Percentiles rank a stretch among this genome's conserved stretches.
Conservation (phyloP, 1,139 yeast genomes). For the Debaryomyces coudertii region DNA sequence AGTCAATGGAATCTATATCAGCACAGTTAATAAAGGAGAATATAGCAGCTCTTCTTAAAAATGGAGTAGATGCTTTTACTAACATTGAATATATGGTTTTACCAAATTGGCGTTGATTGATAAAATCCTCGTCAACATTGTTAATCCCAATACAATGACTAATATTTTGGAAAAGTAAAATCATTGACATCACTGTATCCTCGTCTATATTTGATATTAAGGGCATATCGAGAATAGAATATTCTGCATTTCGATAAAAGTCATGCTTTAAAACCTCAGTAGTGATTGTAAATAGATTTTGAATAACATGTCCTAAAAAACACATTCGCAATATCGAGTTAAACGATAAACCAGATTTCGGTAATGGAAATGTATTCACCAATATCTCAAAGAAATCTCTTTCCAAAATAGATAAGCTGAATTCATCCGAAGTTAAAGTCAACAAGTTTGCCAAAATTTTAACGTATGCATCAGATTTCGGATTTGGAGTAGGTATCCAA, state of each 20-base stretch:
- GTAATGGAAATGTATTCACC: slow-evolving; percentile 51
- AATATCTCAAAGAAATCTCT: slow-evolving; percentile 58
- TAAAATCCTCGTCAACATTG: slow-evolving; percentile 15
- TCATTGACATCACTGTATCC: slow-evolving; percentile 18
- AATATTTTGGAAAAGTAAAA: slow-evolving; percentile 17
- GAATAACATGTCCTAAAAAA: slow-evolving; percentile 43
- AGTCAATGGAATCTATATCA: slow-evolving; percentile 44
- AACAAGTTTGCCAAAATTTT: slow-evolving; percentile 40
- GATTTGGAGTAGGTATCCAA: slow-evolving; percentile 30
- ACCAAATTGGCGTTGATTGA: slow-evolving; percentile 30
- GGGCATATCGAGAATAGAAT: slow-evolving; percentile 40
- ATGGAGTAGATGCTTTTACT: slow-evolving; percentile 62
- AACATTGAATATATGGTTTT: slow-evolving; percentile 56
- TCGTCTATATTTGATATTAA: slow-evolving; percentile 27
- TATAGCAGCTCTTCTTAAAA: slow-evolving; percentile 67
- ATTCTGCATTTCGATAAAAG: slow-evolving; percentile 26
- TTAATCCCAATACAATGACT: slow-evolving; percentile 15
- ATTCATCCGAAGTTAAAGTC: slow-evolving; percentile 30
- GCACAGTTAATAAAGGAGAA: slow-evolving; percentile 62
- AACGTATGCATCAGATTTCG: slow-evolving; percentile 34
- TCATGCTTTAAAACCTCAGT: slow-evolving; percentile 29
- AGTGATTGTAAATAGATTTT: slow-evolving; percentile 30
- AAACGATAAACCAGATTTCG: slow-evolving; percentile 39
- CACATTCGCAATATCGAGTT: slow-evolving; percentile 46
- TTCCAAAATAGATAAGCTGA: slow-evolving; percentile 37